phyloP scores from a whole-genome alignment of 1,284 basidiomycete genomes.

The Thelephora terrestris region DNA sequence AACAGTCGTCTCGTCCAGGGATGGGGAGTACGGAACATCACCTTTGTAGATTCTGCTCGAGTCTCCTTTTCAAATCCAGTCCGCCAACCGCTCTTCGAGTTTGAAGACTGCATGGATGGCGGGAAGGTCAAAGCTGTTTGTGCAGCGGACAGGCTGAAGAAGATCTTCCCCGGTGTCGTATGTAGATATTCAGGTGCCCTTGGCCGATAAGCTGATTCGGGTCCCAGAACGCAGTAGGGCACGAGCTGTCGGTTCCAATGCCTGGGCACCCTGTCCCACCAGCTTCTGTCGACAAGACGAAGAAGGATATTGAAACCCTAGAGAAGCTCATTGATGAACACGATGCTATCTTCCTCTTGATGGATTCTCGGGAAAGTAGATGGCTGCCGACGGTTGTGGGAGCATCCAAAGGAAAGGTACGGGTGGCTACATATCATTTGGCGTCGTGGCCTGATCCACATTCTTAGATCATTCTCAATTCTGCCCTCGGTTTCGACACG shows the following conservation, averaged over 20 bases:
- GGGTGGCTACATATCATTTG: neutral
- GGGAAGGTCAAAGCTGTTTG: conserved; percentile 90
- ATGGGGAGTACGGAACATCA: conserved; percentile 93
- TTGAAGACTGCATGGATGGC: conserved; percentile 88
- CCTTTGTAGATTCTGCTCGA: conserved; percentile 81
- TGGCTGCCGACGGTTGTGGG: conserved; percentile 93
- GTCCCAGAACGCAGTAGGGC: conserved; percentile 64
- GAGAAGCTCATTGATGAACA: conserved; percentile 76
- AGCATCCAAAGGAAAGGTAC: conserved; percentile 73
- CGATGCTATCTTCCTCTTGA: conserved; percentile 89
- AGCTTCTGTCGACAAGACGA: conserved; percentile 42
- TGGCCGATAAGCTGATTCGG: conserved; percentile 1
- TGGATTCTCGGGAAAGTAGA: conserved; percentile 94
- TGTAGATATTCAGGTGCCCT: conserved; percentile 21
- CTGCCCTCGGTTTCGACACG: conserved; percentile 92
- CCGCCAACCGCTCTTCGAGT: conserved; percentile 92
- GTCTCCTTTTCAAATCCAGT: conserved; percentile 98
- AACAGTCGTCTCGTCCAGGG: conserved; percentile 39
- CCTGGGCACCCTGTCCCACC: conserved; percentile 88
- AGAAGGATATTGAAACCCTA: conserved; percentile 60
- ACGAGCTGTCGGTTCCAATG: conserved; percentile 85
- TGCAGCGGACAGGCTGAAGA: conserved; percentile 80
- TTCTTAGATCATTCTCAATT: conserved; percentile 81
- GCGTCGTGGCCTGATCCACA: neutral
- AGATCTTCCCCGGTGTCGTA: conserved; percentile 89